A percentile compares a stretch with the other conserved stretches of the same genome.
Conservation (phyloP, 139 green algal species). For the Volvox reticuliferus region DNA sequence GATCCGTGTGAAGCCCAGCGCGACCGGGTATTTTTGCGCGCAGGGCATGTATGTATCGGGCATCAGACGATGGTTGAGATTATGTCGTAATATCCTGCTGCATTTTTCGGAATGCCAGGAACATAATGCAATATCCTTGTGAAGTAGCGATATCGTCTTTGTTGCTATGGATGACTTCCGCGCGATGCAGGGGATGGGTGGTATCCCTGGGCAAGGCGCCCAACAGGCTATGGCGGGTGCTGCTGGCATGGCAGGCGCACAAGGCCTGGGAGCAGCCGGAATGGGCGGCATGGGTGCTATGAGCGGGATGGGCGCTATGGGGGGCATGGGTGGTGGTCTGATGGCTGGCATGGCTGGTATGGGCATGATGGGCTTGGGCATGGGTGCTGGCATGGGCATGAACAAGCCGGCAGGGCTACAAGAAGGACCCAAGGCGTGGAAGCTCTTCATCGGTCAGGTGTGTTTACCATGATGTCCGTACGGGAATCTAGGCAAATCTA, state of each 20-base stretch:
- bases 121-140: too few relatives aligned
- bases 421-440: constrained; percentile 56
- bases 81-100: too few relatives aligned
- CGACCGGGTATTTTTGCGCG: not conserved
- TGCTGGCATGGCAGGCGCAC: constrained; percentile 29
- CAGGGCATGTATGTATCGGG: not conserved
- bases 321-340: constrained; percentile 36
- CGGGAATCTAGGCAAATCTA: too few relatives aligned
- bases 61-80: too few relatives aligned
- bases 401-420: constrained; percentile 43
- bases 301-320: constrained; percentile 50
- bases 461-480: not conserved
- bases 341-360: constrained; percentile 53
- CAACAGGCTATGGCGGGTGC: constrained; percentile 43
- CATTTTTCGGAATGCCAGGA: too few relatives aligned
- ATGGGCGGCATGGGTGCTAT: constrained; percentile 49
- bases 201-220: constrained; percentile 36
- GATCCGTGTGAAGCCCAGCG: too few relatives aligned
- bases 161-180: too few relatives aligned
- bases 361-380: constrained; percentile 52
- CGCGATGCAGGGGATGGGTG: constrained; percentile 14
- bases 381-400: constrained; percentile 46
- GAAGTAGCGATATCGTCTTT: too few relatives aligned
- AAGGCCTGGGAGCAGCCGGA: constrained; percentile 28
- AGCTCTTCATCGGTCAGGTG: constrained; percentile 64